Evolutionary conservation across 2,329 filamentous ascomycete genomes (phyloP), one percentile per base, ranked within the genome.

Genomic region (Verticillium tricorpus): DNA sequence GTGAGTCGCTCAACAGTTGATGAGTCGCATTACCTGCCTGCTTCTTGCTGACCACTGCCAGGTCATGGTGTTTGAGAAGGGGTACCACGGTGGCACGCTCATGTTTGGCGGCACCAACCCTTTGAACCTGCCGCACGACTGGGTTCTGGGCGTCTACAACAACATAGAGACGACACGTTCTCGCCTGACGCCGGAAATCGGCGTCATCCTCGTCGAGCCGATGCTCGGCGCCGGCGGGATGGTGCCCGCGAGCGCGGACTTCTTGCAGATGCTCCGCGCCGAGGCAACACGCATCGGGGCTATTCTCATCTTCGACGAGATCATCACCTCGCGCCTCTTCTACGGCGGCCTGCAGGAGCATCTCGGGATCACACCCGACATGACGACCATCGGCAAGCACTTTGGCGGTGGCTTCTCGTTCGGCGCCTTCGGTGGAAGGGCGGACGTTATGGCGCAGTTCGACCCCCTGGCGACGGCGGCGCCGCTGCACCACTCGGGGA

Each of bases 291-390:
- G 64, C 6, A 22, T 62, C 39, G 82, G 82, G 1, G 83, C 84
- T 0, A 62, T 91, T 1, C 81, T 92, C 65, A 85, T 92, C 39
- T 75, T 90, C 15, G 89, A 92, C 69, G 89, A 92, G 72, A 88
- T 91, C 6, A 88, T 90, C 82, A 90, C 88, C 0, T 88, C 84
- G 3, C 79, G 88, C 2, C 73, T 90, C 32, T 73, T 77, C 19
- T 75, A 76, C 1, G 74, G 78, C 7, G 87, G 88, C 0, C 70
- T 86, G 3, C 77, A 80, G 6, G 68, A 71, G 2, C 63, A 73
- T 25, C 62, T 76, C 31, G 76, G 73, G 2, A 69, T 88, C 8
- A 75, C 73, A 2, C 86, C 88, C 0, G 88, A 90, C 68, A 70
- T 90, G 59, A 85, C 82, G 55, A 87, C 86, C 0, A 72, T 90